A percentile compares a stretch with the other conserved stretches of the same genome.
phyloP scores from a whole-genome alignment of 805 yeast species.

The Torulaspora delbrueckii region DNA sequence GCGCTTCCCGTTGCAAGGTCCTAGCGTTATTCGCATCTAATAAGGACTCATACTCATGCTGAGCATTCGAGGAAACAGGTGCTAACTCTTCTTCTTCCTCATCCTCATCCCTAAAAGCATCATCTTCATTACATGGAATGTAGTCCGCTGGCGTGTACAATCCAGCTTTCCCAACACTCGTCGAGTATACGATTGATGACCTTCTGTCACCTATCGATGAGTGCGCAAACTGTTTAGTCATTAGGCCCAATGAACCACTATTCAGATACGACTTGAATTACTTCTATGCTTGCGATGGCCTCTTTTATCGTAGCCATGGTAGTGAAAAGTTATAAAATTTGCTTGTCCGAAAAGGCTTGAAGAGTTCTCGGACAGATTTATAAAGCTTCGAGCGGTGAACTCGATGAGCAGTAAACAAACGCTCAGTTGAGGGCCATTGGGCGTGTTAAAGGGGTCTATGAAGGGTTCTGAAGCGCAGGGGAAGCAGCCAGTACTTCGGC shows the following conservation, averaged over 20 bases:
- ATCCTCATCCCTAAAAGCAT: conserved; percentile 12
- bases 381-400: background rate
- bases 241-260: conserved; percentile 1
- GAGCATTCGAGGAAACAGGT: background rate
- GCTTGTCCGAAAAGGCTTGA: background rate
- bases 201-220: conserved; percentile 27
- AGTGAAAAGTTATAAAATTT: background rate
- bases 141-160: conserved; percentile 32
- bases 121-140: conserved; percentile 14
- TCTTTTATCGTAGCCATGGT: background rate
- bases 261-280: background rate
- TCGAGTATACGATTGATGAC: conserved; percentile 33
- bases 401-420: background rate
- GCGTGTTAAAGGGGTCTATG: background rate
- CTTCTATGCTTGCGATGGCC: background rate
- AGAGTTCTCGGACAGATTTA: background rate
- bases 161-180: conserved; percentile 34
- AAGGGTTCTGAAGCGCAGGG: background rate
- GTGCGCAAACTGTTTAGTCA: conserved; percentile 30
- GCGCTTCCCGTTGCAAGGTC: conserved; percentile 21
- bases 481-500: conserved; percentile 7
- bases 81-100: conserved; percentile 12
- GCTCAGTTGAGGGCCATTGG: background rate
- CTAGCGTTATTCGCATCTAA: conserved; percentile 23
- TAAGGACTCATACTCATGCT: conserved; percentile 11